Percentiles rank a stretch among this genome's conserved stretches.
phyloP scores from a whole-genome alignment of 768 basidiomycete species.

The Suillus spraguei region DNA sequence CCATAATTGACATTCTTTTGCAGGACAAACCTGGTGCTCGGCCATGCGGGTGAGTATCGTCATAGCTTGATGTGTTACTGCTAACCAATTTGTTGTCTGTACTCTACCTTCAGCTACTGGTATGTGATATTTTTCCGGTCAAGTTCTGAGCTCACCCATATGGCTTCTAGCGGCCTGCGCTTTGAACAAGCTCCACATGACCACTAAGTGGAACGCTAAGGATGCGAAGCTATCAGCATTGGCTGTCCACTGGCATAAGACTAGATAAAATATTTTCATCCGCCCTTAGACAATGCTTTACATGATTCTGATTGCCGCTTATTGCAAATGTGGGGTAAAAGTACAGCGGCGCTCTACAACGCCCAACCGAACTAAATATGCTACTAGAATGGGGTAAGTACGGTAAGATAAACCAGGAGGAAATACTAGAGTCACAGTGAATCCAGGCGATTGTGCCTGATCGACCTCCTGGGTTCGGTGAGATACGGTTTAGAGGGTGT shows the following conservation, averaged over 20 bases:
- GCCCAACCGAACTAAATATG: constrained; percentile 31
- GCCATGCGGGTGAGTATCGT: constrained; percentile 79
- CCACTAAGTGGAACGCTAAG: constrained; percentile 24
- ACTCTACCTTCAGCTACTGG: constrained; percentile 45
- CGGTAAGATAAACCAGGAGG: constrained; percentile 28
- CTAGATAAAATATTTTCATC: not conserved
- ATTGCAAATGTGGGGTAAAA: constrained; percentile 30
- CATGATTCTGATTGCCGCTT: constrained; percentile 18
- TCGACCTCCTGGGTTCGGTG: constrained; percentile 16
- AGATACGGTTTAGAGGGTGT: constrained; percentile 30
- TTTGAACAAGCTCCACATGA: constrained; percentile 83
- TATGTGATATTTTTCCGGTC: constrained; percentile 27
- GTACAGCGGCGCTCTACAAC: constrained; percentile 37
- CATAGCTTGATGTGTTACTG: too few relatives aligned
- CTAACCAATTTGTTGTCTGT: constrained; percentile 10
- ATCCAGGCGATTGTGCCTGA: constrained; percentile 10
- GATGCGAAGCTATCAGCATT: not conserved
- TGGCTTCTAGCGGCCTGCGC: constrained; percentile 69
- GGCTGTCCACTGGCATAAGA: not conserved
- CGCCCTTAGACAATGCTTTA: not conserved
- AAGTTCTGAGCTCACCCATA: not conserved
- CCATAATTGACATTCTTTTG: constrained; percentile 14
- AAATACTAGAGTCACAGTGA: constrained; percentile 20
- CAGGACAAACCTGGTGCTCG: constrained; percentile 89
- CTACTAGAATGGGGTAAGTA: constrained; percentile 37